Base-by-base conservation (phyloP, 106 monocot genomes). In the Ottelia alismoides region DNA sequence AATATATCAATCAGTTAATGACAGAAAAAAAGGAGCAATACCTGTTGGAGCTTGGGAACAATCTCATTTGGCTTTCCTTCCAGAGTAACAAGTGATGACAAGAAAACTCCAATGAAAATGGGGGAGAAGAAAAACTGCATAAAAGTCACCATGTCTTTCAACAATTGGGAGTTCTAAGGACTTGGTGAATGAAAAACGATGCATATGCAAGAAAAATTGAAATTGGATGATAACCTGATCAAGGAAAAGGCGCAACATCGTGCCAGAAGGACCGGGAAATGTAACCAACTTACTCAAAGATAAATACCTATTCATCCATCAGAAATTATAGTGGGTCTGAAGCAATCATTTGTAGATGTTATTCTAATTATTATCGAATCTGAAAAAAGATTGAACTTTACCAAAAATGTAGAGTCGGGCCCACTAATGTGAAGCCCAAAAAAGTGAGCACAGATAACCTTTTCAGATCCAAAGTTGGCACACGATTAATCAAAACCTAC, bases 371-470 rank as follows among this genome's bases (percentile, higher is more conserved):
- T 43, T 6, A 43, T 7, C 16, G 40, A 16, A 43, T 16, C 16
- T 43, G 40, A 43, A 43, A 43, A 7, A 43, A 7, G 6, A 7
- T 7, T 7, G 40, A 6, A 43, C 46, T 70, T n/a, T 86, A 92
- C 92, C 86, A 92, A 55, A 72, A 75, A 64, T 92, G 92, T 35
- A 86, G 58, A 22, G 86, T 72, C 0, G 92, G 86, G 25, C 86
- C 92, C 20, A 92, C 92, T 53, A 92, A 56, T 3, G 54, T 71
- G 35, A 92, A 79, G 26, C 92, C 92, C 71, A 86, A 74, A 60
- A 92, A 74, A 61, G 86, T 79, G 65, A 76, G 82, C 9, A 86
- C 92, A 69, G 79, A 70, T 17, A 82, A 76, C 27, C 92, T 58
- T 70, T 52, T 82, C 51, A 65, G 35, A 69, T 92, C 86, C 46